Evolutionary conservation across 202 grass and related monocot species (phyloP).

Genomic region (Elaeis oleifera): DNA sequence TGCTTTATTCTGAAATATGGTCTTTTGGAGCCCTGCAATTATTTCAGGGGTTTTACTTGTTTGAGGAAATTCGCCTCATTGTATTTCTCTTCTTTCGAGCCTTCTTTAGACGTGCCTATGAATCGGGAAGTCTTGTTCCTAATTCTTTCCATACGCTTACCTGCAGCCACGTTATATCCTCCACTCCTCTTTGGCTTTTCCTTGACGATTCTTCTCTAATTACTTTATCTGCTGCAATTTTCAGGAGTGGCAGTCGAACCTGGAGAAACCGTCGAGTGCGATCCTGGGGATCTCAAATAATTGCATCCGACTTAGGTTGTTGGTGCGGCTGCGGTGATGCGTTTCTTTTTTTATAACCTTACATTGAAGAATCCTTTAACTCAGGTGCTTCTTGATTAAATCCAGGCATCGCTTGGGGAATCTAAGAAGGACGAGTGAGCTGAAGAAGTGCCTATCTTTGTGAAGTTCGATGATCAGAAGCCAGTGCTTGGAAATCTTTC

Average conservation of each 20-base stretch:
- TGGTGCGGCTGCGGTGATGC: too few relatives aligned
- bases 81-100: too few relatives aligned
- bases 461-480: constrained; percentile 48
- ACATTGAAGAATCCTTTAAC: too few relatives aligned
- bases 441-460: constrained; percentile 39
- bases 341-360: not conserved
- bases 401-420: constrained; percentile 18
- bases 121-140: too few relatives aligned
- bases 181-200: too few relatives aligned
- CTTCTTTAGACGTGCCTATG: too few relatives aligned
- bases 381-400: not conserved
- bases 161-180: too few relatives aligned
- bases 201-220: not conserved
- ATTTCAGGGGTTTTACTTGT: too few relatives aligned
- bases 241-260: constrained; percentile 17
- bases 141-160: too few relatives aligned
- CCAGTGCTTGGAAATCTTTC: constrained; percentile 53
- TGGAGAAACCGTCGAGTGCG: not conserved
- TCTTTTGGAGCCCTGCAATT: too few relatives aligned
- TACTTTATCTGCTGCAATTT: not conserved
- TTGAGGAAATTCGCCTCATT: too few relatives aligned
- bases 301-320: constrained; percentile 17
- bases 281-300: constrained; percentile 20
- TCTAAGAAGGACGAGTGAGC: constrained; percentile 29
- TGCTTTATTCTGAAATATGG: too few relatives aligned